Conservation (phyloP, 1,284 basidiomycete genomes). For the Hemileia vastatrix region DNA sequence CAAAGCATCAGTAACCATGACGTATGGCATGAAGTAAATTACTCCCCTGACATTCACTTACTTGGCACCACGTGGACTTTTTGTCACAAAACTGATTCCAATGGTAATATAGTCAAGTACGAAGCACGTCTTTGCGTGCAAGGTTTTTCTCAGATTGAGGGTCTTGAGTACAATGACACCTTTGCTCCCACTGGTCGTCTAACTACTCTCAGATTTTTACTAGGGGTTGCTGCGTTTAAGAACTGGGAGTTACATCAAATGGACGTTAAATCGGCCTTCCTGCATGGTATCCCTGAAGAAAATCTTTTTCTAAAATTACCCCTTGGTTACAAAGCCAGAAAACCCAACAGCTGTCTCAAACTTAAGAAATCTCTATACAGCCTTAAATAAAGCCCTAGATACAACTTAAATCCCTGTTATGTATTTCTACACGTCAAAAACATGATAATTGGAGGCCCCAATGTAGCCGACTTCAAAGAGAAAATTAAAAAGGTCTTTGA, state of each 20-base stretch:
- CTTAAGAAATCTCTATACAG: too few relatives aligned
- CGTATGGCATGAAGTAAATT: neutral
- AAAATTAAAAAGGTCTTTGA: neutral
- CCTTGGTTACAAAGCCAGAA: neutral
- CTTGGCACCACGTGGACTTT: conserved; percentile 1
- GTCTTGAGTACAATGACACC: conserved; percentile 1
- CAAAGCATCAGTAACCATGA: neutral
- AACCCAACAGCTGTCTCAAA: neutral
- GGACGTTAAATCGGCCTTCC: neutral
- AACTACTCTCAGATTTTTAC: neutral
- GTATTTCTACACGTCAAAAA: conserved; percentile 7
- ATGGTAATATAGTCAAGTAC: neutral
- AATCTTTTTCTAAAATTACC: neutral
- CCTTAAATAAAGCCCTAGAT: too few relatives aligned
- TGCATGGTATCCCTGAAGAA: neutral
- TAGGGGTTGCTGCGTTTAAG: neutral
- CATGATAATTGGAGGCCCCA: neutral
- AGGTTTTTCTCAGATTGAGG: neutral
- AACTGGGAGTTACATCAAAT: neutral
- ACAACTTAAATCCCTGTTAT: neutral
- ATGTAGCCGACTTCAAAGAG: neutral
- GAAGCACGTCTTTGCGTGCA: neutral
- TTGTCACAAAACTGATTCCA: neutral
- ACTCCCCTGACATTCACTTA: neutral
- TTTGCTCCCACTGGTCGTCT: conserved; percentile 3